Conservation (phyloP, 192 early-diverging fungal species). For the Neocallimastix lanati region DNA sequence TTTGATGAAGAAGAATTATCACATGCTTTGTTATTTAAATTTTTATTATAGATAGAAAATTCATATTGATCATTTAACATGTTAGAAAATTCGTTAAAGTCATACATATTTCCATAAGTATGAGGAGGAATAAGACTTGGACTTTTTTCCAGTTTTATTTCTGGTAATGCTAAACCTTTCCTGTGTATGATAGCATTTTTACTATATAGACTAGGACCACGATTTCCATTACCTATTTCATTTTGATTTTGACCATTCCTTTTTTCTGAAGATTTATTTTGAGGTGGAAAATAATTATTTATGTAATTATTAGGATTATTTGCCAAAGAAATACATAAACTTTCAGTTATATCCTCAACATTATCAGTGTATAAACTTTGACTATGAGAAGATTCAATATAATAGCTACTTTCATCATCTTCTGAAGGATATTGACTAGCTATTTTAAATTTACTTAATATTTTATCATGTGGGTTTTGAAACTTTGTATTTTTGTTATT, state of each 20-base stretch:
- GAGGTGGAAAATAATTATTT: no score
- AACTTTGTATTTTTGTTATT: no score
- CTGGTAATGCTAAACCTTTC: neutral
- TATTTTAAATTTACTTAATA: no score
- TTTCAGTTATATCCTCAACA: no score
- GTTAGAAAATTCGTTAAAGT: neutral
- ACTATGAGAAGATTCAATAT: no score
- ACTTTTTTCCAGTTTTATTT: neutral
- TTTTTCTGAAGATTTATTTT: no score
- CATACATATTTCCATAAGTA: neutral
- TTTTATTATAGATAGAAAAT: neutral
- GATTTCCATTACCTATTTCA: neutral
- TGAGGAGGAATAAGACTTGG: neutral
- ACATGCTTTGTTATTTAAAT: neutral
- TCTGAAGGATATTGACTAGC: no score
- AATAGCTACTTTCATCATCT: no score
- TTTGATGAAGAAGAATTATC: neutral
- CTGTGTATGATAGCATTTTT: neutral
- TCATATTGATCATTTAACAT: neutral
- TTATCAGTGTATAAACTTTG: no score
- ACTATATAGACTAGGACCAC: neutral
- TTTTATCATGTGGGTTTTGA: no score
- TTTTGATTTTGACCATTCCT: neutral
- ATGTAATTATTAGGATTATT: no score
- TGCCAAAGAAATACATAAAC: no score